These are phyloP conservation scores for Cucurbita argyrosperma DNA, from an alignment of 306 rosid species.

Conservation along the genomic window DNA sequence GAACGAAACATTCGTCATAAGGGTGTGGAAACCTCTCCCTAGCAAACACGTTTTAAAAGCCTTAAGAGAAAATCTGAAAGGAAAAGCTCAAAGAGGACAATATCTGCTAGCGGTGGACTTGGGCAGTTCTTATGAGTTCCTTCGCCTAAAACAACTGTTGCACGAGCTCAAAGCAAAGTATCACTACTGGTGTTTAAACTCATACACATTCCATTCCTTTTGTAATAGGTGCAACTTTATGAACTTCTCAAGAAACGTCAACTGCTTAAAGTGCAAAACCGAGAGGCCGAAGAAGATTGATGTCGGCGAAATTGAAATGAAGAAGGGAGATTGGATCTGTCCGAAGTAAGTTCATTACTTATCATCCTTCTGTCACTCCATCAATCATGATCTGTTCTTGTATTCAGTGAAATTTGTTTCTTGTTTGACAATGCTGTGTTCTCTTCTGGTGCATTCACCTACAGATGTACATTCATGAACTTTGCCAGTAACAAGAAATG, in stretches of 20 bases:
- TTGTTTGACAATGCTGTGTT: background rate
- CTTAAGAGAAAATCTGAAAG: too few relatives aligned
- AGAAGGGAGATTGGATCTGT: slow-evolving; percentile 90
- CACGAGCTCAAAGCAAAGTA: background rate
- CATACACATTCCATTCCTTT: slow-evolving; percentile 7
- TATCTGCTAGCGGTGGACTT: too few relatives aligned
- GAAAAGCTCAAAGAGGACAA: too few relatives aligned
- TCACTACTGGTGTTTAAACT: background rate
- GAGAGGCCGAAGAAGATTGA: slow-evolving; percentile 35
- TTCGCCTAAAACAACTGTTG: background rate
- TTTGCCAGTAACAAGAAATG: slow-evolving; percentile 57
- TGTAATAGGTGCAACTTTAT: slow-evolving; percentile 64
- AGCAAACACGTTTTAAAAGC: too few relatives aligned
- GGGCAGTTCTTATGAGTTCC: background rate
- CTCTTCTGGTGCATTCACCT: slow-evolving; percentile 6
- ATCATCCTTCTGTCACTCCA: background rate
- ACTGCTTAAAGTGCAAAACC: slow-evolving; percentile 56
- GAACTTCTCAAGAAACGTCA: slow-evolving; percentile 58
- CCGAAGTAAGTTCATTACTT: slow-evolving; percentile 32
- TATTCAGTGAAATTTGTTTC: background rate
- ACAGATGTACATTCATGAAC: slow-evolving; percentile 82
- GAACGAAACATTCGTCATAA: too few relatives aligned
- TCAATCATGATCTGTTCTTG: background rate
- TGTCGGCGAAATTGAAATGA: slow-evolving; percentile 28
- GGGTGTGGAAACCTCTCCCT: too few relatives aligned